phyloP scores from a whole-genome alignment of 305 asterid species.

The Rubia tinctorum region DNA sequence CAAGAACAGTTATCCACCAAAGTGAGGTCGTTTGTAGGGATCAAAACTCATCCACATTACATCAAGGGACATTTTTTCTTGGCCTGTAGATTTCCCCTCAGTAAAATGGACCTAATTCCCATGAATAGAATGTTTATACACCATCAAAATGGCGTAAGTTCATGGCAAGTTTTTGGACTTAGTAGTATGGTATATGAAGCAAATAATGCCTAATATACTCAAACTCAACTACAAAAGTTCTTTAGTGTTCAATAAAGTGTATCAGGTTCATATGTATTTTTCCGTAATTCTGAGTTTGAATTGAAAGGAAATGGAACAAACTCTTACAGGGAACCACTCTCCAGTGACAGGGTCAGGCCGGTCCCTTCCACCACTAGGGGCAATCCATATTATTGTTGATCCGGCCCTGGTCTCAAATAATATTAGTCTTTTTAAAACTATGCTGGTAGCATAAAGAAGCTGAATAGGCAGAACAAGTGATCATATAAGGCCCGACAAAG shows the following conservation, averaged over 20 bases:
- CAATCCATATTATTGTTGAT: constrained; percentile 92
- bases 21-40: not conserved
- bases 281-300: not conserved
- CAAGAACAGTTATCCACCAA: not conserved
- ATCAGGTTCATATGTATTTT: not conserved
- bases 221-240: not conserved
- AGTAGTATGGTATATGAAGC: not conserved
- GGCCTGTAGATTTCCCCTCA: not conserved
- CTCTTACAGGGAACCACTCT: constrained; percentile 85
- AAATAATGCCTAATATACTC: not conserved
- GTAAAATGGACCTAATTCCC: not conserved
- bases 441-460: not conserved
- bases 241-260: not conserved
- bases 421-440: constrained; percentile 1
- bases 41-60: not conserved
- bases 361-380: constrained; percentile 99
- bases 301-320: constrained; percentile 14
- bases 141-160: not conserved
- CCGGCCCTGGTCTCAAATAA: constrained; percentile 59
- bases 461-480: not conserved
- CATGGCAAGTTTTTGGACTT: not conserved
- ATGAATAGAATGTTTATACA: not conserved
- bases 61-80: not conserved
- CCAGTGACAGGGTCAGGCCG: constrained; percentile 82
- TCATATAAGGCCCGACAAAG: not conserved